Evolutionary conservation across 306 rosid genomes (phyloP), one percentile per base, ranked within the genome.

Genomic region (Sesbania bispinosa): DNA sequence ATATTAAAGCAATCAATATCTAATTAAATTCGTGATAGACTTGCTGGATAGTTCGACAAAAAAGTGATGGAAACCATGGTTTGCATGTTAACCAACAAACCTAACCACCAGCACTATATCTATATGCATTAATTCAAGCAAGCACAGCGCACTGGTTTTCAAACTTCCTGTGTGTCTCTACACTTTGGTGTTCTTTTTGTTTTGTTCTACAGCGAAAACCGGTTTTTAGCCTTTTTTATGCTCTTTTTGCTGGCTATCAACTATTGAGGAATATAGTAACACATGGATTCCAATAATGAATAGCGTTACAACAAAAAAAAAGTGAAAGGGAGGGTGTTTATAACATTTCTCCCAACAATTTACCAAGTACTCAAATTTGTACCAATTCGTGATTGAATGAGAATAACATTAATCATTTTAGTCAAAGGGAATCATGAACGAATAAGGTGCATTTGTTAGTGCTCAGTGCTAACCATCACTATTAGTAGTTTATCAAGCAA

Each of bases 391-490:
- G 47, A 32, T 35, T 43, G 59, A 73, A 51, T n/a, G 46, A 29
- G 65, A 77, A 77, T 42, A 45, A 42, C 14, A 20, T 69, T 43
- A 47, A 42, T 47, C 10, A 53, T 53, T 57, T 24, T 6, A 61
- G 73, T 60, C 67, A 69, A 76, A 65, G 54, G 46, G 77, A 39
- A 77, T 73, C 74, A 29, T 58, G 60, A 66, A 15, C 0, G 65
- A 71, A 42, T 54, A 21, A 35, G 48, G 69, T 60, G 73, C 46
- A 51, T 62, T 58, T 59, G 42, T 48, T 33, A 35, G 62, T 48
- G 79, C 47, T 35, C 8, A 15, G 2, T 30, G 53, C 55, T 16
- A 74, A 60, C 47, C 58, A 43, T 36, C 43, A 62, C 48, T 67
- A 24, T 42, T 43, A 58, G 15, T 51, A 39, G 39, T 69, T 23